phyloP scores from a whole-genome alignment of 495 filamentous ascomycete genomes.

The Sphaerosporella brunnea region DNA sequence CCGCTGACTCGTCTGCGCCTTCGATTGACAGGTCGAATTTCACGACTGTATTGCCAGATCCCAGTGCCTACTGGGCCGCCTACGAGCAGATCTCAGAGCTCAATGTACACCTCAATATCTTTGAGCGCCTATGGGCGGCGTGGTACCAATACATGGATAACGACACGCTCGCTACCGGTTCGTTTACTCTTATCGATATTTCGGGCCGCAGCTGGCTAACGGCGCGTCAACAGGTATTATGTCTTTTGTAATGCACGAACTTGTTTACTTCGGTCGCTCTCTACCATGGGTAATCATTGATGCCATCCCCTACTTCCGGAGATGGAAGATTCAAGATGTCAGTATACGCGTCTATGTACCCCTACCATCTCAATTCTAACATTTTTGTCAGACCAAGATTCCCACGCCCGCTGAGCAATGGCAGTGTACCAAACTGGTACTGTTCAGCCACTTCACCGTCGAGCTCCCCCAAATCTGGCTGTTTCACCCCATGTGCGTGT shows the following conservation, averaged over 20 bases:
- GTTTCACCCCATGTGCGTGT: slow-evolving; percentile 95
- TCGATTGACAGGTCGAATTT: slow-evolving; percentile 22
- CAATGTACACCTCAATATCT: slow-evolving; percentile 70
- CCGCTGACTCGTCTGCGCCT: not conserved
- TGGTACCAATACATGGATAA: slow-evolving; percentile 99
- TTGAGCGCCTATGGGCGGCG: slow-evolving; percentile 77
- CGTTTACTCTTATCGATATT: too few relatives aligned
- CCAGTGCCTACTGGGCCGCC: slow-evolving; percentile 49
- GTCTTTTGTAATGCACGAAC: slow-evolving; percentile 89
- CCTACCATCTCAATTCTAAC: not conserved
- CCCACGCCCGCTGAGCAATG: slow-evolving; percentile 82
- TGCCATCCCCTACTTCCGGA: slow-evolving; percentile 64
- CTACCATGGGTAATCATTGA: slow-evolving; percentile 92
- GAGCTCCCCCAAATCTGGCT: slow-evolving; percentile 98
- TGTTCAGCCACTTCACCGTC: slow-evolving; percentile 87
- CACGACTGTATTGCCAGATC: slow-evolving; percentile 24
- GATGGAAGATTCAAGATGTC: slow-evolving; percentile 86
- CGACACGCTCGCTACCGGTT: slow-evolving; percentile 72
- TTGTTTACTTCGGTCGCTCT: slow-evolving; percentile 83
- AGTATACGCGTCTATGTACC: slow-evolving; percentile 21
- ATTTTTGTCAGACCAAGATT: slow-evolving; percentile 52
- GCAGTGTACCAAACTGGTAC: slow-evolving; percentile 78
- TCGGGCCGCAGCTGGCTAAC: not conserved
- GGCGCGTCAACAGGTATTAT: slow-evolving; percentile 42
- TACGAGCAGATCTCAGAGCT: slow-evolving; percentile 75